Percentiles rank a stretch among this genome's conserved stretches.
Conservation (phyloP, 192 early-diverging fungal genomes). For the Coemansia sp. region DNA sequence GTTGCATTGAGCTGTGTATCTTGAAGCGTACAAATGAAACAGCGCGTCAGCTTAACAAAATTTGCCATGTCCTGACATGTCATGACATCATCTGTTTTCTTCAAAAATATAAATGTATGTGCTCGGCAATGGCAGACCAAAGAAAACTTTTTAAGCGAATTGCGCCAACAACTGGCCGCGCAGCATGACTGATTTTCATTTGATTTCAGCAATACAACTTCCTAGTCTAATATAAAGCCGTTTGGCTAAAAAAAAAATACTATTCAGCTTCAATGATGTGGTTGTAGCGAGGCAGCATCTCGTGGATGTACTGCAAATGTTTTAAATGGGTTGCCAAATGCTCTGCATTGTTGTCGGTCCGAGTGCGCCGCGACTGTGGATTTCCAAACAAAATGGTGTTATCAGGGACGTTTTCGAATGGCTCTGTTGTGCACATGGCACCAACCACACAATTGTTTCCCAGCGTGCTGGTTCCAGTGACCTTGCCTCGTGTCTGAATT, state of each 20-base stretch:
- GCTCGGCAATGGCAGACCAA: conserved; percentile 49
- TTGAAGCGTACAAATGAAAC: too few relatives aligned
- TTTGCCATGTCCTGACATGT: too few relatives aligned
- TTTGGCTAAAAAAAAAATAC: too few relatives aligned
- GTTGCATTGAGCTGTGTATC: too few relatives aligned
- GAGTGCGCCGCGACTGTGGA: conserved; percentile 28
- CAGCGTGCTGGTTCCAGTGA: conserved; percentile 34
- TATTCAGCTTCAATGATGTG: conserved; percentile 50
- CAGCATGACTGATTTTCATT: background rate
- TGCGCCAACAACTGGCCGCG: conserved; percentile 33
- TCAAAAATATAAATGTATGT: conserved; percentile 9
- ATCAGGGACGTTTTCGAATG: conserved; percentile 37
- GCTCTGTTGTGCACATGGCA: conserved; percentile 24
- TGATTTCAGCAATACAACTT: background rate
- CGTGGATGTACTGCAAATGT: conserved; percentile 49
- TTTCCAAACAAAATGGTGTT: conserved; percentile 47
- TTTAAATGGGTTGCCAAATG: conserved; percentile 28
- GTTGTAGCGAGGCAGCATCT: conserved; percentile 54
- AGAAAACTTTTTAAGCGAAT: conserved; percentile 47
- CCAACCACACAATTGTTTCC: conserved; percentile 52
- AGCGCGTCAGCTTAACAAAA: too few relatives aligned
- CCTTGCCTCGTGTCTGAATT: conserved; percentile 31
- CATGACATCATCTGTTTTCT: background rate
- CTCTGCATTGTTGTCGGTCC: conserved; percentile 24
- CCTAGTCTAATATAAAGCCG: too few relatives aligned